phyloP scores from a whole-genome alignment of 768 basidiomycete genomes.

The Tephrocybe rancida region DNA sequence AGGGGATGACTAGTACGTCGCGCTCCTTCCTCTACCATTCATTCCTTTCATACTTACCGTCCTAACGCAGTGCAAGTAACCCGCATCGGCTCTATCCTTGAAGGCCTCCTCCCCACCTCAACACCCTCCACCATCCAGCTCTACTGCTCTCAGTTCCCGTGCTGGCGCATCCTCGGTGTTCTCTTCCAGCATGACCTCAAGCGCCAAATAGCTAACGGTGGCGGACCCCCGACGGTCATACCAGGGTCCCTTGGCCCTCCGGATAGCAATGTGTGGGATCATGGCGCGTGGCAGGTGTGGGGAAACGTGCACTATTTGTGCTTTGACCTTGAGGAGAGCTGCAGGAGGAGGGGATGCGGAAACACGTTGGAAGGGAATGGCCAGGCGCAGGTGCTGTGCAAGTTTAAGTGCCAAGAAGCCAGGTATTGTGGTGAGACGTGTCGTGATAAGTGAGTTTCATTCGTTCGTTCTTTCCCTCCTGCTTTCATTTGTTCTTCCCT shows the following conservation, averaged over 20 bases:
- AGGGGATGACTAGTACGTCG: constrained; percentile 11
- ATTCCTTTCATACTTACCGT: neutral
- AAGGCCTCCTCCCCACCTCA: neutral
- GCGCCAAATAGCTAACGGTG: neutral
- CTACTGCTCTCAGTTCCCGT: constrained; percentile 7
- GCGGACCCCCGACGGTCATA: neutral
- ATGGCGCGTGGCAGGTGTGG: constrained; percentile 11
- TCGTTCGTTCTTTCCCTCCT: neutral
- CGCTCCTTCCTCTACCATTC: neutral
- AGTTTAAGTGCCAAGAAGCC: constrained; percentile 4
- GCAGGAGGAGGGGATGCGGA: constrained; percentile 12
- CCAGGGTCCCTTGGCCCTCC: neutral
- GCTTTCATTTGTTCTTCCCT: too few species aligned
- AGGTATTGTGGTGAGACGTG: constrained; percentile 8
- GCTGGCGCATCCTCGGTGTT: constrained; percentile 9
- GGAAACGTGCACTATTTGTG: neutral
- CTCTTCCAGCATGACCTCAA: constrained; percentile 7
- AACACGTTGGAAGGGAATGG: neutral
- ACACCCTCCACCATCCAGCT: constrained; percentile 4
- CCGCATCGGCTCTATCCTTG: neutral
- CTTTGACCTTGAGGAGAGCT: constrained; percentile 1
- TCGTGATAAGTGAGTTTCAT: constrained; percentile 8
- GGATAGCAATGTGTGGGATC: constrained; percentile 11
- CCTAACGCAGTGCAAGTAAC: constrained; percentile 9
- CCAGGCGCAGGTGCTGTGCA: neutral